These are phyloP conservation scores for Chlorociboria aeruginascens DNA, from an alignment of 495 filamentous ascomycete species.

Conservation along the genomic window DNA sequence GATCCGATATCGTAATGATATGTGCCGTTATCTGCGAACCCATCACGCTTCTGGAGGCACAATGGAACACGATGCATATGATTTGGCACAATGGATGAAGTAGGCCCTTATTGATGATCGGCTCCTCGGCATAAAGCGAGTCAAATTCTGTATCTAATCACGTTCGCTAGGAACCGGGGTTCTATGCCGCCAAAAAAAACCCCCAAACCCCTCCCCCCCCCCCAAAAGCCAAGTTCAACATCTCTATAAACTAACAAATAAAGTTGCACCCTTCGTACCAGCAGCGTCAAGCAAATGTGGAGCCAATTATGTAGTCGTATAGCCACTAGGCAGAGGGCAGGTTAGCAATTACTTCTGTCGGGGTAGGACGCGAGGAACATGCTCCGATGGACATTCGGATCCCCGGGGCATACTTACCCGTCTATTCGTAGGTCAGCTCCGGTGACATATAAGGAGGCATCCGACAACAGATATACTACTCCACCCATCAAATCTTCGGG, in stretches of 20 bases:
- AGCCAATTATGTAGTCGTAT: slow-evolving; percentile 60
- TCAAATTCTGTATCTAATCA: too few species aligned
- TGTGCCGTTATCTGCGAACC: too few species aligned
- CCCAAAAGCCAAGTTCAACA: not conserved
- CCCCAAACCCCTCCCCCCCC: too few species aligned
- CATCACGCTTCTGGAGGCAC: too few species aligned
- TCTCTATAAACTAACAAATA: not conserved
- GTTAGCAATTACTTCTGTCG: not conserved
- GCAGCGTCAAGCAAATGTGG: not conserved
- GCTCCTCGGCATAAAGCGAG: too few species aligned
- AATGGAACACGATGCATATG: too few species aligned
- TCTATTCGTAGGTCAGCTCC: slow-evolving; percentile 27
- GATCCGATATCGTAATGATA: too few species aligned
- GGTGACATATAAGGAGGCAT: slow-evolving; percentile 77
- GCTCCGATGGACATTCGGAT: not conserved
- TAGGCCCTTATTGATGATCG: too few species aligned
- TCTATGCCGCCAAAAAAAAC: too few species aligned
- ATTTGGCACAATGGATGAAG: too few species aligned
- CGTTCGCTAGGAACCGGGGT: too few species aligned
- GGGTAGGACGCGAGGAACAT: too few species aligned
- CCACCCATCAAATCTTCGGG: slow-evolving; percentile 90
- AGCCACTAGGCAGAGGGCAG: slow-evolving; percentile 44
- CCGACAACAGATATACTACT: slow-evolving; percentile 79
- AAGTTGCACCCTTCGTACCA: not conserved
- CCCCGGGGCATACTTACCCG: not conserved